phyloP scores from a whole-genome alignment of 345 rosid species.

The Sonneratia caseolaris region DNA sequence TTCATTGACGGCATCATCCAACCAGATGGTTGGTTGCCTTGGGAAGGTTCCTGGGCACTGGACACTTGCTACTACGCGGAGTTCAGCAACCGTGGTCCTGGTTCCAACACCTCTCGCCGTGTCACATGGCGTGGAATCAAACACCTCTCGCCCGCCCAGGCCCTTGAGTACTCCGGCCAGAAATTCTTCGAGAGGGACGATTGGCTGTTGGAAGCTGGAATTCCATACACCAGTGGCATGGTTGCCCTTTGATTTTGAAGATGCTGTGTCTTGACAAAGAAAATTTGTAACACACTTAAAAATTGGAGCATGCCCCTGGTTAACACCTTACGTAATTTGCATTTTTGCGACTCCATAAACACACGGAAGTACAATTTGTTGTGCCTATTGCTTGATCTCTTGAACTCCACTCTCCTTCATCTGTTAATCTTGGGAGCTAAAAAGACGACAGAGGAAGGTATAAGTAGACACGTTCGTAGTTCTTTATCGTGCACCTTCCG shows the following conservation, averaged over 20 bases:
- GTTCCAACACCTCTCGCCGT: slow-evolving; percentile 27
- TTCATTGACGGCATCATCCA: slow-evolving; percentile 44
- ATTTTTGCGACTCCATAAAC: too few relatives aligned
- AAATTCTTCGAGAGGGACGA: slow-evolving; percentile 26
- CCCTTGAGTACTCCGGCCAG: slow-evolving; percentile 22
- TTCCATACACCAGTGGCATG: slow-evolving; percentile 38
- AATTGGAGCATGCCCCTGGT: too few relatives aligned
- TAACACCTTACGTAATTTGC: too few relatives aligned
- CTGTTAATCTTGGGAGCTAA: too few relatives aligned
- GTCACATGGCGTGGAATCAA: slow-evolving; percentile 61
- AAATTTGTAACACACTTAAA: too few relatives aligned
- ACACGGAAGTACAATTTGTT: too few relatives aligned
- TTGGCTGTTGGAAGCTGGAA: slow-evolving; percentile 37
- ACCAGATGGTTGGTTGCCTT: slow-evolving; percentile 61
- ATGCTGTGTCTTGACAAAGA: too few relatives aligned
- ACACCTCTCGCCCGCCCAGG: slow-evolving; percentile 21
- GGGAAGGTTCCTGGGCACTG: slow-evolving; percentile 38
- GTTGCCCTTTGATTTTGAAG: background rate
- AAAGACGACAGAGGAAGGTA: too few relatives aligned
- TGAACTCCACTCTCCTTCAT: too few relatives aligned
- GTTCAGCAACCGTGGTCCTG: slow-evolving; percentile 57
- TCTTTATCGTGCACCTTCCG: too few relatives aligned
- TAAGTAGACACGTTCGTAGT: too few relatives aligned
- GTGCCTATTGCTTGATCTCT: too few relatives aligned
- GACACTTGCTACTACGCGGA: slow-evolving; percentile 50